Evolutionary conservation across 2,329 filamentous ascomycete species (phyloP).

Genomic region (Botryotinia calthae): DNA sequence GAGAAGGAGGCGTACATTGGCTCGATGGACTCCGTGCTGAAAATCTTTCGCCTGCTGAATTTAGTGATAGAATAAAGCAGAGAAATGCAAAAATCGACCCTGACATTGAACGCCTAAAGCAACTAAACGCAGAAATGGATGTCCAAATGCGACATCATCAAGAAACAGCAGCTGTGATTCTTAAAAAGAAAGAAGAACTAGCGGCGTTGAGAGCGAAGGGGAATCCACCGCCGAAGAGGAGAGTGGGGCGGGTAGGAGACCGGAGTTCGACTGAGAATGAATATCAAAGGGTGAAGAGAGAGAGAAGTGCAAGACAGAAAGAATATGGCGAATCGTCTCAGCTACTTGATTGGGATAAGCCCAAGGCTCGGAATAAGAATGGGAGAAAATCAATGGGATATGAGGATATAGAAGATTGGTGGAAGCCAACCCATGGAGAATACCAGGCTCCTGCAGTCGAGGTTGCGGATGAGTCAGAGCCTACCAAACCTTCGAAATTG

Average conservation of each 20-base stretch:
- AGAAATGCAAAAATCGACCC: background rate
- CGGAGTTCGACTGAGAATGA: background rate
- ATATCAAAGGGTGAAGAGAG: background rate
- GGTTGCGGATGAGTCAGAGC: background rate
- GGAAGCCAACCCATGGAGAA: background rate
- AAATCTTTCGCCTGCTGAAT: background rate
- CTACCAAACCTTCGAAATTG: background rate
- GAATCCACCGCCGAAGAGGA: background rate
- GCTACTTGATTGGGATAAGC: background rate
- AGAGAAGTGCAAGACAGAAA: background rate
- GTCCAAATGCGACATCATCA: background rate
- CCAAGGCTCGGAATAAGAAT: accelerated
- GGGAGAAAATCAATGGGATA: background rate
- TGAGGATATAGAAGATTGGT: background rate
- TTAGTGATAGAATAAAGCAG: too few relatives aligned
- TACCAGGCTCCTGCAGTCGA: background rate
- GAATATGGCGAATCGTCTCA: background rate
- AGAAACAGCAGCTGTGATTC: background rate
- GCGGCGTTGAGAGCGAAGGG: background rate
- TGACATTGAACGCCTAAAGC: too few relatives aligned
- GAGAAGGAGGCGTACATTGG: background rate
- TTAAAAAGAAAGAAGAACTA: background rate
- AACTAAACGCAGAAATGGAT: background rate
- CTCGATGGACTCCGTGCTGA: background rate
- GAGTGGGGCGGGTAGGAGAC: background rate